Evolutionary conservation across 495 filamentous ascomycete genomes (phyloP).

Genomic region (Penicillium nucicola): DNA sequence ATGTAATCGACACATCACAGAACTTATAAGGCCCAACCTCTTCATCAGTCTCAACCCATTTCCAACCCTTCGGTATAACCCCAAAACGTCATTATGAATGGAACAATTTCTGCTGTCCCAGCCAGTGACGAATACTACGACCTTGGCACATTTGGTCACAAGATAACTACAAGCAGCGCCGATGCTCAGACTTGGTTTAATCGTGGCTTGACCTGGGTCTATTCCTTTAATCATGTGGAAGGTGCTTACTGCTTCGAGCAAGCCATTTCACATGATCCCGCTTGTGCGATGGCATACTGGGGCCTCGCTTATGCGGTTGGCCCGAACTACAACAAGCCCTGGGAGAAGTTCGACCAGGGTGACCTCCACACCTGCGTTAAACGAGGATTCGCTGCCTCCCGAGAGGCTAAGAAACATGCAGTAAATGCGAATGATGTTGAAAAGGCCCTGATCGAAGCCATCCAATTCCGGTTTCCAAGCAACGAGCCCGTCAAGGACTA

Average conservation of each 20-base stretch:
- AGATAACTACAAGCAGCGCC: constrained; percentile 41
- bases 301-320: constrained; percentile 60
- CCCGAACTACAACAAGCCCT: constrained; percentile 70
- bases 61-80: too few relatives aligned
- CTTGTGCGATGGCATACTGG: constrained; percentile 63
- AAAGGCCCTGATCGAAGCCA: constrained; percentile 50
- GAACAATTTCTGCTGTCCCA: not conserved
- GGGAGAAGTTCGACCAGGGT: constrained; percentile 53
- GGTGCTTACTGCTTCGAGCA: constrained; percentile 55
- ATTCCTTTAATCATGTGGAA: constrained; percentile 65
- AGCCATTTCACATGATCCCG: constrained; percentile 48
- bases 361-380: constrained; percentile 43
- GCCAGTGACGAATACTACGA: constrained; percentile 47
- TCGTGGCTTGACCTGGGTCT: constrained; percentile 60
- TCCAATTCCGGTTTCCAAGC: constrained; percentile 49
- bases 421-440: constrained; percentile 36
- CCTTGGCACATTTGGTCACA: constrained; percentile 49
- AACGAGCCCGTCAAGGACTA: constrained; percentile 31
- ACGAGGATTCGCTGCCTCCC: constrained; percentile 34
- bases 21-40: too few relatives aligned
- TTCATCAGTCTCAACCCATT: too few relatives aligned
- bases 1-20: too few relatives aligned
- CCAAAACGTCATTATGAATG: not conserved
- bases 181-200: constrained; percentile 60
- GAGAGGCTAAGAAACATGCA: constrained; percentile 33